Conservation (phyloP, 208 protist genomes). For the Acanthamoeba lenticulata region DNA sequence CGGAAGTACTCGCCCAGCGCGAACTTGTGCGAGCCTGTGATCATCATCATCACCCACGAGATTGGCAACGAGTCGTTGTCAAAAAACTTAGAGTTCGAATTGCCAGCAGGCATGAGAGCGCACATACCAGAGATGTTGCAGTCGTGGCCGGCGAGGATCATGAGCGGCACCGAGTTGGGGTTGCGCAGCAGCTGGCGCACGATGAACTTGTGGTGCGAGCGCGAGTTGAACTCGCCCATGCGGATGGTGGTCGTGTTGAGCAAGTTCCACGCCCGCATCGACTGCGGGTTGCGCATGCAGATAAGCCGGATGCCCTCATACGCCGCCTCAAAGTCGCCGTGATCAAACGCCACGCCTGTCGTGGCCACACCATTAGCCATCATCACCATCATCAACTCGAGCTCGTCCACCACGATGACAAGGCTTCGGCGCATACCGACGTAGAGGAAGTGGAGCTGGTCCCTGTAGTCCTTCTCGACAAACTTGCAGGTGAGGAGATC, state of each 20-base stretch:
- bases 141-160: conserved; percentile 49
- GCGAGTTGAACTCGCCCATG: conserved; percentile 12
- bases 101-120: not conserved
- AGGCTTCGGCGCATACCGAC: not conserved
- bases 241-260: conserved; percentile 1
- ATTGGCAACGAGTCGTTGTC: too few relatives aligned
- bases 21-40: conserved; percentile 42
- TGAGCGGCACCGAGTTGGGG: conserved; percentile 33
- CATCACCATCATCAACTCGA: too few relatives aligned
- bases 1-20: conserved; percentile 45
- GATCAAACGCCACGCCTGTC: conserved; percentile 7
- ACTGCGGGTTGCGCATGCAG: conserved; percentile 17
- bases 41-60: not conserved
- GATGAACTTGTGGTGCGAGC: conserved; percentile 49
- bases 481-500: conserved; percentile 43
- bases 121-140: conserved; percentile 23
- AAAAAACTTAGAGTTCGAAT: not conserved
- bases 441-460: conserved; percentile 18
- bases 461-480: not conserved
- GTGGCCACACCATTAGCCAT: too few relatives aligned
- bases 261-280: conserved; percentile 4
- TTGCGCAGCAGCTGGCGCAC: conserved; percentile 20
- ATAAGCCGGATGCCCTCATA: conserved; percentile 44
- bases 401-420: too few relatives aligned
- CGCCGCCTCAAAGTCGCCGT: conserved; percentile 46